Evolutionary conservation across 176 grass and related monocot genomes (phyloP).

Genomic region (Microstegium vimineum): DNA sequence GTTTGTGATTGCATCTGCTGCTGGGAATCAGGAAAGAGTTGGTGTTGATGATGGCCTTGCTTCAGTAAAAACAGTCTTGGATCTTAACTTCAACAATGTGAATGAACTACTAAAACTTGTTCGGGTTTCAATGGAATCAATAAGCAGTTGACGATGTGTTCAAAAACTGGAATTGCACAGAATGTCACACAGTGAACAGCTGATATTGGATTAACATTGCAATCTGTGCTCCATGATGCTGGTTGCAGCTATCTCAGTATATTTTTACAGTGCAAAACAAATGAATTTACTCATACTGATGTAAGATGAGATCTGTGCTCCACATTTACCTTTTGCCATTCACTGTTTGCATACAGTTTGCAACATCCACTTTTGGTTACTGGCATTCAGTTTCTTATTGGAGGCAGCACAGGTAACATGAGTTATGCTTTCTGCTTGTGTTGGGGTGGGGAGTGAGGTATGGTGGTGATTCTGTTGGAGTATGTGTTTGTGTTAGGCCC

Average conservation of each 20-base stretch:
- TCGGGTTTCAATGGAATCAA: conserved; percentile 67
- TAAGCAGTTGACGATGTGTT: conserved; percentile 26
- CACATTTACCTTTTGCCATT: conserved; percentile 3
- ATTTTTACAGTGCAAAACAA: not conserved
- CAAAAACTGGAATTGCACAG: not conserved
- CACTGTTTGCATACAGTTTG: not conserved
- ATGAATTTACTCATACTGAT: not conserved
- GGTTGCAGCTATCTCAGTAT: not conserved
- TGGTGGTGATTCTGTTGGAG: not conserved
- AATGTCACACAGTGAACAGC: not conserved
- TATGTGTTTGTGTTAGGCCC: too few relatives aligned
- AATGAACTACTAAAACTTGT: conserved; percentile 62
- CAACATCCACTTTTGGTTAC: not conserved
- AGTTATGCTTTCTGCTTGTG: not conserved
- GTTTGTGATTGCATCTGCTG: conserved; percentile 46
- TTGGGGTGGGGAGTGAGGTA: not conserved
- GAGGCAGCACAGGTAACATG: not conserved
- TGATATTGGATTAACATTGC: not conserved
- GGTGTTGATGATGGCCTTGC: conserved; percentile 36
- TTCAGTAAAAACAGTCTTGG: conserved; percentile 68
- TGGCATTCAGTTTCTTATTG: not conserved
- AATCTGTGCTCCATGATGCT: not conserved
- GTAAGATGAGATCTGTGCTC: not conserved
- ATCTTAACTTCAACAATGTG: conserved; percentile 79
- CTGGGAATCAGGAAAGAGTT: conserved; percentile 21